Evolutionary conservation across 768 basidiomycete species (phyloP).

Genomic region (Rhodotorula paludigena): DNA sequence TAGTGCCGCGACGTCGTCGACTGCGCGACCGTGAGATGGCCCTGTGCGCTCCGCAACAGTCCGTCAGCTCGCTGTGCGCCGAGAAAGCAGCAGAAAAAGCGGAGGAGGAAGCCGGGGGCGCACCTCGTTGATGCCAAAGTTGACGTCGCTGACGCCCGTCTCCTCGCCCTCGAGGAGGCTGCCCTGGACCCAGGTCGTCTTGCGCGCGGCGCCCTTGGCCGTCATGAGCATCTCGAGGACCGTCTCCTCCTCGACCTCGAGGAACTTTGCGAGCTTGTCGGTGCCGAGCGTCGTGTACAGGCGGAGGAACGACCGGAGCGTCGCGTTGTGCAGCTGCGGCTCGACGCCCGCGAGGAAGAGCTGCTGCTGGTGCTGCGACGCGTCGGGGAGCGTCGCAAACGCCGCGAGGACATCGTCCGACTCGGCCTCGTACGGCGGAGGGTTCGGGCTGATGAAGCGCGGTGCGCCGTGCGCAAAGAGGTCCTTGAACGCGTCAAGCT

Average conservation of each 20-base stretch:
- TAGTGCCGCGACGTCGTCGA: constrained; percentile 88
- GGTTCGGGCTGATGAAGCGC: constrained; percentile 90
- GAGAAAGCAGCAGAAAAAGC: neutral
- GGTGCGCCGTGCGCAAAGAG: constrained; percentile 92
- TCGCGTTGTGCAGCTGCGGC: constrained; percentile 71
- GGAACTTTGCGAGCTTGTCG: constrained; percentile 82
- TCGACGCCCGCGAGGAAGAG: constrained; percentile 78
- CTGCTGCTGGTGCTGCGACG: constrained; percentile 74
- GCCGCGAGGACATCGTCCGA: constrained; percentile 50
- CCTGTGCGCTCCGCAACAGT: constrained; percentile 52
- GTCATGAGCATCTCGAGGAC: constrained; percentile 96
- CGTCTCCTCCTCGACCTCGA: constrained; percentile 75
- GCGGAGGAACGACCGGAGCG: constrained; percentile 84
- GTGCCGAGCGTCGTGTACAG: constrained; percentile 91
- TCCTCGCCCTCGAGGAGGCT: constrained; percentile 73
- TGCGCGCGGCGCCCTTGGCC: constrained; percentile 80
- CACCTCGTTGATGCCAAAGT: constrained; percentile 91
- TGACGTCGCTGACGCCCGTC: constrained; percentile 85
- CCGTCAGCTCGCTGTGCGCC: neutral
- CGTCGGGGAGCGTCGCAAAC: constrained; percentile 57
- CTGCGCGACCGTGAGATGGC: constrained; percentile 94
- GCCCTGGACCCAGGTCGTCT: constrained; percentile 57
- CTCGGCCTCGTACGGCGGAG: constrained; percentile 73
- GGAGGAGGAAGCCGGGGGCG: constrained; percentile 39
- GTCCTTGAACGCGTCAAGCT: constrained; percentile 76